Percentiles rank a stretch among this genome's conserved stretches.
Evolutionary conservation across 306 rosid species (phyloP).

Genomic region (Nissolia schottii): DNA sequence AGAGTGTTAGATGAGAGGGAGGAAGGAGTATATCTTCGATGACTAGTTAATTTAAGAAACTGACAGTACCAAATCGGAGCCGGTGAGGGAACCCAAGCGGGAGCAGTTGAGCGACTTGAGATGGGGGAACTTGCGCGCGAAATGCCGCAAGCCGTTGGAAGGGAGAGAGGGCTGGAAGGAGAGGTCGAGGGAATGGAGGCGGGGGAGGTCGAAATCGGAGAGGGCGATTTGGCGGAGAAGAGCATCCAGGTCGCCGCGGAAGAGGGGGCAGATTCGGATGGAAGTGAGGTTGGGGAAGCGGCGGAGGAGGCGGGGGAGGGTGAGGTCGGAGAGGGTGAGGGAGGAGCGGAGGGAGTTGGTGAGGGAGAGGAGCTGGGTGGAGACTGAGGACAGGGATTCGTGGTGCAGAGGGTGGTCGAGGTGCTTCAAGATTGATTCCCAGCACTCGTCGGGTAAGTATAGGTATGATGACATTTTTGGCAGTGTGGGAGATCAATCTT

Average conservation of each 20-base stretch:
- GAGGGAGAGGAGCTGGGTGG: constrained; percentile 51
- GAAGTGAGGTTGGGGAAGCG: constrained; percentile 38
- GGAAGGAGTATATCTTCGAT: too few relatives aligned
- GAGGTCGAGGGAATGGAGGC: constrained; percentile 38
- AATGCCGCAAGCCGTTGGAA: constrained; percentile 20
- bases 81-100: not conserved
- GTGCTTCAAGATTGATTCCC: constrained; percentile 38
- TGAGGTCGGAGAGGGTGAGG: constrained; percentile 28
- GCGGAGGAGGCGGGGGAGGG: constrained; percentile 38
- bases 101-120: constrained; percentile 40
- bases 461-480: not conserved
- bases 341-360: constrained; percentile 33
- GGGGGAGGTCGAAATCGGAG: constrained; percentile 27
- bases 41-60: too few relatives aligned
- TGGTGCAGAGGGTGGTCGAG: constrained; percentile 21
- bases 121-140: constrained; percentile 17
- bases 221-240: constrained; percentile 34
- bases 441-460: constrained; percentile 43
- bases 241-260: constrained; percentile 31
- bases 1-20: too few relatives aligned
- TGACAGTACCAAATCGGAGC: constrained; percentile 18
- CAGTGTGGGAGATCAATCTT: too few relatives aligned
- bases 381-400: constrained; percentile 44
- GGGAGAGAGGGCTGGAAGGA: constrained; percentile 34
- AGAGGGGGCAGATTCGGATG: constrained; percentile 27